These are phyloP conservation scores for Barnettozyma sucrosica DNA, from an alignment of 805 yeast species.

Conservation along the genomic window DNA sequence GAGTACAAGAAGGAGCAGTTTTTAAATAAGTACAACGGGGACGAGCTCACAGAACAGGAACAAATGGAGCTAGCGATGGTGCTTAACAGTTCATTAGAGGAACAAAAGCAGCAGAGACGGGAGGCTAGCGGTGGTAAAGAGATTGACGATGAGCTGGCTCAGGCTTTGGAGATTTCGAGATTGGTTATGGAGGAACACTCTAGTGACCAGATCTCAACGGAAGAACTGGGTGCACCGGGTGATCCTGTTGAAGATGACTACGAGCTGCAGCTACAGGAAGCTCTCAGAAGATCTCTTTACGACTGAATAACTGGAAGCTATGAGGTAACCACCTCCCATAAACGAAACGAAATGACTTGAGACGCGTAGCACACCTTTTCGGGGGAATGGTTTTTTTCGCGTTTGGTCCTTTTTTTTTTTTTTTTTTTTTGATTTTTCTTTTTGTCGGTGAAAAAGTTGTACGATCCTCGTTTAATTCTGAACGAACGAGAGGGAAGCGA, in stretches of 20 bases:
- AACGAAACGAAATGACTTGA: too few relatives aligned
- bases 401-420: not conserved
- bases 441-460: not conserved
- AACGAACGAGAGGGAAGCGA: not conserved
- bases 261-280: conserved; percentile 13
- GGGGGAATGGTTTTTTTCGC: too few relatives aligned
- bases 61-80: conserved; percentile 26
- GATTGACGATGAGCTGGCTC: conserved; percentile 12
- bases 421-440: not conserved
- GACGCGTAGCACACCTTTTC: too few relatives aligned
- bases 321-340: too few relatives aligned
- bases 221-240: not conserved
- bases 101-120: conserved; percentile 8
- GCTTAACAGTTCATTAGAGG: conserved; percentile 18
- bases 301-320: too few relatives aligned
- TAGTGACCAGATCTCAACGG: not conserved
- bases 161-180: conserved; percentile 8
- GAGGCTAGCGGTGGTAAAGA: conserved; percentile 2
- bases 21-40: conserved; percentile 22
- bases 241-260: not conserved
- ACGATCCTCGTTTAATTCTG: not conserved
- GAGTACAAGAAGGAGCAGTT: conserved; percentile 10
- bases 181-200: not conserved
- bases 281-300: conserved; percentile 20
- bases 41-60: conserved; percentile 16